Percentiles rank a stretch among this genome's conserved stretches.
phyloP scores from a whole-genome alignment of 148 eudicot genomes.

The Rhododendron ferrugineum region DNA sequence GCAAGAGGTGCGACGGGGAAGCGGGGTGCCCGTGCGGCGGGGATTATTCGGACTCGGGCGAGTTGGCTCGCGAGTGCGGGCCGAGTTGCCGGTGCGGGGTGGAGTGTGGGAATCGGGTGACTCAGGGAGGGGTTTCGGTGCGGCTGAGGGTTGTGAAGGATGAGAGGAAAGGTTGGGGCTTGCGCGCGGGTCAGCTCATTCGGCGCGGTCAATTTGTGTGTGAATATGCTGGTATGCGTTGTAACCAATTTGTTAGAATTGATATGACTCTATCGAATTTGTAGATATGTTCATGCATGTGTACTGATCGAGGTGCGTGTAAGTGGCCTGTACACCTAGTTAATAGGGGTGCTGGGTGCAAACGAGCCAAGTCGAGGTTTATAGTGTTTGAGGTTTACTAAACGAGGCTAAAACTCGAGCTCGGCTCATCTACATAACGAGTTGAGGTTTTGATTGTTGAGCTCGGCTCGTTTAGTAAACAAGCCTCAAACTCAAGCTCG shows the following conservation, averaged over 20 bases:
- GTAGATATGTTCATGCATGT: too few relatives aligned
- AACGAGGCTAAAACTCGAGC: too few relatives aligned
- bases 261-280: background rate
- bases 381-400: too few relatives aligned
- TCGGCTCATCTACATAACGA: too few relatives aligned
- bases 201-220: background rate
- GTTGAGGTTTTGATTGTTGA: too few relatives aligned
- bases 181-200: constrained; percentile 23
- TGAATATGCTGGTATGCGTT: constrained; percentile 66
- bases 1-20: constrained; percentile 31
- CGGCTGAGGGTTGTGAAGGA: constrained; percentile 54
- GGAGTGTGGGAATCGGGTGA: constrained; percentile 54
- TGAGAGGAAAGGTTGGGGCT: constrained; percentile 66
- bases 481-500: too few relatives aligned
- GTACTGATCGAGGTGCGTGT: too few relatives aligned
- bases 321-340: too few relatives aligned
- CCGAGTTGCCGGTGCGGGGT: constrained; percentile 44
- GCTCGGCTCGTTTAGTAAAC: too few relatives aligned
- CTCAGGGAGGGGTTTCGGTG: constrained; percentile 47
- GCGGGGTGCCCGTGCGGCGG: constrained; percentile 34
- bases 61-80: constrained; percentile 62
- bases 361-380: too few relatives aligned
- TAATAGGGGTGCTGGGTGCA: too few relatives aligned
- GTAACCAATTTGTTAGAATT: background rate
- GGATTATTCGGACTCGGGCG: constrained; percentile 12